Conservation (phyloP, 2,329 filamentous ascomycete genomes). For the Phyllosticta citrichinensis region DNA sequence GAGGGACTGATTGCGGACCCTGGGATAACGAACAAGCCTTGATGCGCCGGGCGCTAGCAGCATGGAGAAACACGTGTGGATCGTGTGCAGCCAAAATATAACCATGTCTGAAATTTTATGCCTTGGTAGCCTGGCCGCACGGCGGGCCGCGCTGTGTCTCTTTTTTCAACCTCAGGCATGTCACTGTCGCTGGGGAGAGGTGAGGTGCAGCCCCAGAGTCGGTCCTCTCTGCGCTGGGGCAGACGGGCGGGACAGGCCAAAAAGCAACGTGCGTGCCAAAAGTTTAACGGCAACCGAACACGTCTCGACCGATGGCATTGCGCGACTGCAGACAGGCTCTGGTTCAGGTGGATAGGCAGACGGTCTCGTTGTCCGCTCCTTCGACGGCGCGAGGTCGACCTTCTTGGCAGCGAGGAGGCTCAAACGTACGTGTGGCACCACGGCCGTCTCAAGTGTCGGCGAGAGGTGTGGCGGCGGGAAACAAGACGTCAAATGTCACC, state of each 20-base stretch:
- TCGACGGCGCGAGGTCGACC: neutral
- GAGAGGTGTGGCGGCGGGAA: conserved; percentile 4
- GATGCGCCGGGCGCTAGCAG: conserved; percentile 9
- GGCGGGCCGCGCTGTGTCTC: neutral
- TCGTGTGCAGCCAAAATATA: conserved; percentile 1
- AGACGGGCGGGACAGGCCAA: neutral
- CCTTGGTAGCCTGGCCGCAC: neutral
- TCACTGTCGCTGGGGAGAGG: neutral
- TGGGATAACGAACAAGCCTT: conserved; percentile 6
- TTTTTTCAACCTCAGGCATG: neutral
- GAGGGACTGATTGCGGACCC: neutral
- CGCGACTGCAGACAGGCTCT: neutral
- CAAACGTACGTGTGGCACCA: conserved; percentile 6
- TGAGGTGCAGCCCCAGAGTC: neutral
- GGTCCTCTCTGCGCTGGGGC: neutral
- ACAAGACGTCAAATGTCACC: conserved; percentile 2
- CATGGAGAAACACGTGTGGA: conserved; percentile 6
- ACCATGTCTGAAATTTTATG: conserved; percentile 7
- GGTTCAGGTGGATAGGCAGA: neutral
- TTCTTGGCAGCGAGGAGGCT: neutral
- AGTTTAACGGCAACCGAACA: neutral
- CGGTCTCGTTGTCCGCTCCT: neutral
- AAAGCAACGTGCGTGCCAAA: neutral
- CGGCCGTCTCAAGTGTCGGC: conserved; percentile 7
- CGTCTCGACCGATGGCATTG: neutral